Evolutionary conservation across 495 filamentous ascomycete species (phyloP), one percentile per base, ranked within the genome.

Genomic region (Trichocladium antarcticum): DNA sequence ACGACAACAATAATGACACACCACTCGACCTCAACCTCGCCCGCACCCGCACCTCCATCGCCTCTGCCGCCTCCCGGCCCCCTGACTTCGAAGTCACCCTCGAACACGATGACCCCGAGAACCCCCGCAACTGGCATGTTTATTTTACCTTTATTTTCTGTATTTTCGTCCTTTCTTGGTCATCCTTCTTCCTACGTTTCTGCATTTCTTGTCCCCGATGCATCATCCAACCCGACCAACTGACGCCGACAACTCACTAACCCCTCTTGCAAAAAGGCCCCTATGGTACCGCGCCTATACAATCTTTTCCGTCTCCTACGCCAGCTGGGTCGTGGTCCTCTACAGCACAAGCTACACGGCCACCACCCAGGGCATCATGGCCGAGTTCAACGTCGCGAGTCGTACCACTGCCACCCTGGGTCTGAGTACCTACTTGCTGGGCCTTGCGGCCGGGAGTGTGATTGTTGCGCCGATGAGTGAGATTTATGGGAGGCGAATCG

Each of bases 291-390:
- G 82, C 44, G 69, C 70, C 31, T 72, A 80, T 67, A 72, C 76
- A 5, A 70, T 90, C 16, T 61, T 70, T 16, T 66, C 75, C 45
- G 78, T 93, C 28, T 83, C 82, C 19, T 89, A 77, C 66, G 75
- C 83, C 34, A 87, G 84, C 6, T 79, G 83, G 61, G 72, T 81
- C 11, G 78, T 89, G 56, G 83, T 95, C 20, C 67, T 94, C n/a
- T 92, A 90, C 63, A 85, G 80, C 12, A 94, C 89, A 2, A 84
- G 80, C 48, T 94, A 89, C 64, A 85, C 85, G 14, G 77, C 82
- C 0, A 80, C 78, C 27, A 74, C 79, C 19, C 69, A 78, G 0
- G 78, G 81, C 1, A 74, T 94, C 60, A 78, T 80, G 65, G 61
- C 72, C 15, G 77, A 85, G 44, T 93, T 87, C 58, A 58, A 70